Base-by-base conservation (phyloP, 805 yeast species). In the Kodamaea lidongshanica region DNA sequence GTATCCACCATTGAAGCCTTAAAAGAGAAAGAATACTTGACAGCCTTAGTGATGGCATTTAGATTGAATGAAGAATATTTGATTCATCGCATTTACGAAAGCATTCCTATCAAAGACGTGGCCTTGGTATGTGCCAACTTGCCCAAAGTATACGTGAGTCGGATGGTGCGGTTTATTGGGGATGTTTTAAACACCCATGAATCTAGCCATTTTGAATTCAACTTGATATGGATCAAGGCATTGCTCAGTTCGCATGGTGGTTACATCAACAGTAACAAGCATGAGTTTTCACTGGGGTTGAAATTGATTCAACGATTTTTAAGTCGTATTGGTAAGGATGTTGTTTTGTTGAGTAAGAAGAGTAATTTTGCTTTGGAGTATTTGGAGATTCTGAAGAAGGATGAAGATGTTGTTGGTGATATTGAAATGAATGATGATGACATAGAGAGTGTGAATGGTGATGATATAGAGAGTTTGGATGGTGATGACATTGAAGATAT, bases 11-110 rank as follows among this genome's bases (percentile, higher is more conserved):
- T 74, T 19, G 79, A 74, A 32, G 70, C 76, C 5, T 59, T 88
- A 23, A 28, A 28, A 7, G 42, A 59, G 6, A 67, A 66, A 32
- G 79, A 77, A 32, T 85, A 76, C 52, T 61, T 88, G 44, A 73
- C 74, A 23, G 89, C 96, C 0, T 57, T 89, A 35, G 83, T 88
- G 9, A 87, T 92, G 96, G 75, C 96, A 0, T 87, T 92, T 70
- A 70, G 98, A 54, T 68, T 92, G 37, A 92, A 92, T 50, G 98
- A 92, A 50, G 60, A 57, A 7, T 73, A 78, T 44, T 60, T 92
- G 32, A 74, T 88, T 15, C 79, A 79, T 38, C 67, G 67, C 37
- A 82, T 84, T 0, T 84, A 77, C 51, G 95, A 86, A 51, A 46
- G 70, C 4, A 67, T 88, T 7, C 89, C 92, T 2, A 49, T 71